A percentile compares a stretch with the other conserved stretches of the same genome.
Evolutionary conservation across 208 protist genomes (phyloP).

Genomic region (Sergeia podlipaevii): DNA sequence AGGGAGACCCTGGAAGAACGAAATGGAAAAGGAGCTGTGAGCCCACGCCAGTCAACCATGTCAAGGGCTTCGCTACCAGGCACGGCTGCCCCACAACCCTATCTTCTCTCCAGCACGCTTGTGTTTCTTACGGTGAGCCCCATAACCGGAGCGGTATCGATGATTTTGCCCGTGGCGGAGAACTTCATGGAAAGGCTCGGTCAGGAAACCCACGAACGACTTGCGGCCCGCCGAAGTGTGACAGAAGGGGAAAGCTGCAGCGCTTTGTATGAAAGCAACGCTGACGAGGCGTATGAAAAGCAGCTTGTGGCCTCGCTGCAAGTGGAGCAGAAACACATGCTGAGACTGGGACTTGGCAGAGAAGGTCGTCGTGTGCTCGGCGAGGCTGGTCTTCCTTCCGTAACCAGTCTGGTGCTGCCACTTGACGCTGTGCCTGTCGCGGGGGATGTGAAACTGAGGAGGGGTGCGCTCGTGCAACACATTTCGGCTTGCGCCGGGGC

Average conservation of each 20-base stretch:
- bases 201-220: conserved; percentile 7
- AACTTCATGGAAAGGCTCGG: conserved; percentile 13
- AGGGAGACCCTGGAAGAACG: too few relatives aligned
- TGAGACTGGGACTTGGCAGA: conserved; percentile 23
- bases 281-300: too few relatives aligned
- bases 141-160: conserved; percentile 16
- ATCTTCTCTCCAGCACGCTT: conserved; percentile 30
- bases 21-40: too few relatives aligned
- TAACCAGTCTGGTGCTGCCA: conserved; percentile 27
- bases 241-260: too few relatives aligned
- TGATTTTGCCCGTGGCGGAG: conserved; percentile 25
- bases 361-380: conserved; percentile 30
- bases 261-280: too few relatives aligned
- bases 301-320: background rate
- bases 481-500: too few relatives aligned
- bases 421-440: conserved; percentile 2
- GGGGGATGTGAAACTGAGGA: background rate
- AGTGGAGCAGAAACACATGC: conserved; percentile 8
- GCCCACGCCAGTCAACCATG: too few relatives aligned
- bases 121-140: conserved; percentile 31
- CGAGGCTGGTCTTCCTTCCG: conserved; percentile 26
- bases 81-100: conserved; percentile 31
- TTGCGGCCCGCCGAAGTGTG: too few relatives aligned
- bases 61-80: too few relatives aligned
- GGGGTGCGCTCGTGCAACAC: too few relatives aligned